Percentiles rank a stretch among this genome's conserved stretches.
These are phyloP conservation scores for Trifolium dubium DNA, from an alignment of 306 rosid genomes.

Conservation along the genomic window DNA sequence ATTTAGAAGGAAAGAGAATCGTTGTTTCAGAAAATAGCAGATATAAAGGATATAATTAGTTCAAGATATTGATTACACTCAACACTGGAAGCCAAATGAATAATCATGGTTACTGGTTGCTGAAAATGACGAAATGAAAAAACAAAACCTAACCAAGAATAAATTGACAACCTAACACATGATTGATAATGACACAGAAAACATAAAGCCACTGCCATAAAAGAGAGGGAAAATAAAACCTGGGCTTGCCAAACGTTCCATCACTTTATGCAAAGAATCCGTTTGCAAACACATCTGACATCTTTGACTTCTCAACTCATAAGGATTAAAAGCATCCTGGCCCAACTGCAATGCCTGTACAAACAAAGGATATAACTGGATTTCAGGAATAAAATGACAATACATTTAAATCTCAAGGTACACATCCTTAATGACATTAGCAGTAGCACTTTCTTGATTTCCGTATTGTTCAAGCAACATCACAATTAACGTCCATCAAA, in stretches of 20 bases:
- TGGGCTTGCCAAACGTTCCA: slow-evolving; percentile 92
- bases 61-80: neutral
- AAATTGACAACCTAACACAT: slow-evolving; percentile 12
- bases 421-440: slow-evolving; percentile 1
- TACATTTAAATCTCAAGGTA: slow-evolving; percentile 6
- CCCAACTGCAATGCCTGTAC: slow-evolving; percentile 91
- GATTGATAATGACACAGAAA: slow-evolving; percentile 9
- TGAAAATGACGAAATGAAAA: neutral
- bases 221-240: slow-evolving; percentile 50
- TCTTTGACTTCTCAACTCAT: slow-evolving; percentile 81
- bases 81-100: slow-evolving; percentile 23
- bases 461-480: slow-evolving; percentile 13
- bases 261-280: slow-evolving; percentile 92
- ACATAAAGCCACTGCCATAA: slow-evolving; percentile 15
- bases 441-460: neutral
- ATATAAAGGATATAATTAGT: too few relatives aligned
- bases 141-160: slow-evolving; percentile 8
- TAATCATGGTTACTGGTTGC: slow-evolving; percentile 5
- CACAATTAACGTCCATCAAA: slow-evolving; percentile 36
- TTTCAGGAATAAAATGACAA: slow-evolving; percentile 1
- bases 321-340: slow-evolving; percentile 68
- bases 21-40: neutral
- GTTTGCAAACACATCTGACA: slow-evolving; percentile 97
- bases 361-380: slow-evolving; percentile 33
- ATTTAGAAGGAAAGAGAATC: neutral